Evolutionary conservation across 1,284 basidiomycete genomes (phyloP), one percentile per base, ranked within the genome.

Genomic region (Trichosporon sp.): DNA sequence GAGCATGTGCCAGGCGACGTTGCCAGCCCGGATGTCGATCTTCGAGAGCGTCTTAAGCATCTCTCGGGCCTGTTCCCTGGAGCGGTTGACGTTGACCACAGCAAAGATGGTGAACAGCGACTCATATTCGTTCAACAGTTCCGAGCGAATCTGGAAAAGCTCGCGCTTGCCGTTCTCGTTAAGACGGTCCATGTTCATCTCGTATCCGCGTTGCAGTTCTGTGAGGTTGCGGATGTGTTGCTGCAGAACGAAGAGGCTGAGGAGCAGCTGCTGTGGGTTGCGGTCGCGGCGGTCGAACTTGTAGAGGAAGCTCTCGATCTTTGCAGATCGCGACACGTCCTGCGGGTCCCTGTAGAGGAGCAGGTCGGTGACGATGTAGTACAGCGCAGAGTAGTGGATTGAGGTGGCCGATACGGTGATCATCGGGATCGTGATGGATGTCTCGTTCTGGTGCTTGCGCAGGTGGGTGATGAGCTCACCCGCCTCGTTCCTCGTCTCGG

Each of bases 1-100:
- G 4, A 97, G 85, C 93, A 99, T 97, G 74, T 89, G 88, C 95
- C 95, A 99, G 0, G 92, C 93, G 65, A 99, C 90, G 78, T 95
- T 92, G 9, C 90, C 88, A 0, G 94, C 93, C 5, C 89, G 89
- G 0, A 93, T 89, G 74, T 92, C 90, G 27, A 98, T 83, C 51
- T 92, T 87, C 44, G 95, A 85, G 1, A 93, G 92, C 0, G 91
- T 92, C 76, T 85, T 84, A 63, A 93, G 91, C 71, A 90, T 89
- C 70, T 91, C 91, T 12, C 89, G 84, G 60, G 87, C 78, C 64
- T 90, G 90, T 69, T 90, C 91, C 60, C 86, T 86, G 35, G 75
- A 91, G 78, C 94, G 92, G 56, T 91, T 78, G 47, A 90, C 70
- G 89, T 86, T 73, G 77, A 98, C 93, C 0, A 93, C 93, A 65